phyloP scores from a whole-genome alignment of 345 rosid genomes.

The Corchorus olitorius region DNA sequence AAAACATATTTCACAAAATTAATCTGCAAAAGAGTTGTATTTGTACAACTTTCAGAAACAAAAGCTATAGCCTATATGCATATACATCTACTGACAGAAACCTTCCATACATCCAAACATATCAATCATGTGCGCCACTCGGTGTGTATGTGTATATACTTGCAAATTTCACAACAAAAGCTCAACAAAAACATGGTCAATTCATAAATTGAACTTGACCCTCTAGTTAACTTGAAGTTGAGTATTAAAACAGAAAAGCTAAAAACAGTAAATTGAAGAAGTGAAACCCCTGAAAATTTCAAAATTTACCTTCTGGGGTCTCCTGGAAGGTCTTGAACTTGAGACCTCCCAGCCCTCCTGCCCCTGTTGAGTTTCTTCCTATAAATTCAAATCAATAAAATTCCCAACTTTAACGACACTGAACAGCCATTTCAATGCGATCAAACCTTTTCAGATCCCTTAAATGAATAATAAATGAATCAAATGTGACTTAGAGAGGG shows the following conservation, averaged over 20 bases:
- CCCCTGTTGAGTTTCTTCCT: constrained; percentile 31
- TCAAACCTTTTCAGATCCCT: neutral
- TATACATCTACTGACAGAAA: neutral
- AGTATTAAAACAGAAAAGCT: neutral
- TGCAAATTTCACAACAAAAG: neutral
- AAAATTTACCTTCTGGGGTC: constrained; percentile 39
- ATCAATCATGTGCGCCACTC: neutral
- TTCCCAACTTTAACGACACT: neutral
- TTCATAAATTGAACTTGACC: neutral
- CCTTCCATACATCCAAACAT: neutral
- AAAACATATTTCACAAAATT: no score
- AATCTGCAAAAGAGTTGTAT: neutral
- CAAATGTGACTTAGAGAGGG: no score
- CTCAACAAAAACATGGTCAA: neutral
- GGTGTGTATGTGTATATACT: neutral
- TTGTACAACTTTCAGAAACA: neutral
- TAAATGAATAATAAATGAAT: neutral
- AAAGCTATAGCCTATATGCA: neutral
- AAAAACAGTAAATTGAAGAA: neutral
- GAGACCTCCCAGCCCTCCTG: constrained; percentile 28
- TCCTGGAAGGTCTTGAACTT: constrained; percentile 41
- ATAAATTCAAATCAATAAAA: constrained; percentile 1
- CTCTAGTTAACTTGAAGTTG: neutral
- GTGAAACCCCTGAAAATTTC: neutral
- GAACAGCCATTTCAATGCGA: neutral